These are phyloP conservation scores for Ascochyta pisi DNA, from an alignment of 2,329 filamentous ascomycete genomes.

Conservation along the genomic window DNA sequence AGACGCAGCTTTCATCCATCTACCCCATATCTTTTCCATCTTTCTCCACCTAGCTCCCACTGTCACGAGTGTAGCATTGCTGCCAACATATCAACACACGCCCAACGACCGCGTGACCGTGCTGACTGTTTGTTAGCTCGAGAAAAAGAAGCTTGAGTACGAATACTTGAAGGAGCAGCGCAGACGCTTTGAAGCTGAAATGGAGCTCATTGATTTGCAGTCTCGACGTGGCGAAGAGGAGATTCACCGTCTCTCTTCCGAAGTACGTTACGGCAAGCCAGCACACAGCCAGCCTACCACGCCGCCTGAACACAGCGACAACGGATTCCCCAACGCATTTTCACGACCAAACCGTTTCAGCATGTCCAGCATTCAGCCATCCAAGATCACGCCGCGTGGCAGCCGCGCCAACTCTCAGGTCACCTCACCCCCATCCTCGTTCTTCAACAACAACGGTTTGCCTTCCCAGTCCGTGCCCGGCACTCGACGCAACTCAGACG, in stretches of 20 bases:
- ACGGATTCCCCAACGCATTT: constrained; percentile 78
- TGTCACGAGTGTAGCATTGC: constrained; percentile 20
- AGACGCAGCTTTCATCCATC: constrained; percentile 17
- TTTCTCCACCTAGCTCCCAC: constrained; percentile 11
- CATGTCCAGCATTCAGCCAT: constrained; percentile 77
- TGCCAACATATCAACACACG: constrained; percentile 21
- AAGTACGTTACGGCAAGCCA: constrained; percentile 71
- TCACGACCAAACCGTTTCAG: constrained; percentile 89
- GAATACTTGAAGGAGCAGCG: constrained; percentile 90
- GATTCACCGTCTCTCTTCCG: constrained; percentile 82
- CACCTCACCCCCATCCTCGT: constrained; percentile 71
- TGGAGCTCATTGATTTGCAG: constrained; percentile 87
- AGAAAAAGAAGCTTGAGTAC: constrained; percentile 92
- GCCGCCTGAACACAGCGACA: constrained; percentile 88
- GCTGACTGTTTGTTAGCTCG: constrained; percentile 67
- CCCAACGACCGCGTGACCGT: constrained; percentile 24
- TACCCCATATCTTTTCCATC: constrained; percentile 22
- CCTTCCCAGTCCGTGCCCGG: constrained; percentile 86
- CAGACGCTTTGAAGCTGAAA: constrained; percentile 87
- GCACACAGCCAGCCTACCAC: constrained; percentile 91
- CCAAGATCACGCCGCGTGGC: constrained; percentile 69
- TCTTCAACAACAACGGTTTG: constrained; percentile 64
- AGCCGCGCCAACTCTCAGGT: constrained; percentile 80
- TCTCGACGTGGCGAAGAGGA: constrained; percentile 84
- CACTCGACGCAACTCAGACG: constrained; percentile 84